A percentile compares a stretch with the other conserved stretches of the same genome.
Evolutionary conservation across 148 eudicot genomes (phyloP).

Genomic region (Chenopodium suecicum): DNA sequence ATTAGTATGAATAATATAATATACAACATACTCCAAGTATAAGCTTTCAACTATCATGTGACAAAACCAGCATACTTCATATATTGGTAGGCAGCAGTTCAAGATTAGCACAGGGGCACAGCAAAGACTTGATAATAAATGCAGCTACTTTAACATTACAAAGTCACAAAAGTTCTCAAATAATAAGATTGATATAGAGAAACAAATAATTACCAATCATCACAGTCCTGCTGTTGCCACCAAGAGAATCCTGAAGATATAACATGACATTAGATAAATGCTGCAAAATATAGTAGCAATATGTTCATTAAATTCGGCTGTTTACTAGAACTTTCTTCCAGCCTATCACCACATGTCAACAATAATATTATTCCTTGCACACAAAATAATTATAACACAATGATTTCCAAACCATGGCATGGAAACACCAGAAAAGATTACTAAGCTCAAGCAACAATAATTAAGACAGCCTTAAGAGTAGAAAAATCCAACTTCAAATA

Average conservation of each 20-base stretch:
- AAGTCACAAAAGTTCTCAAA: not conserved
- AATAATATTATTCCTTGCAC: not conserved
- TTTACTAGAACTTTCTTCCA: not conserved
- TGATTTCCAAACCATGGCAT: not conserved
- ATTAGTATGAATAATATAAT: not conserved
- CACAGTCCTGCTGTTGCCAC: conserved; percentile 98
- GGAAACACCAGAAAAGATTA: not conserved
- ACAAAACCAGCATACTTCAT: not conserved
- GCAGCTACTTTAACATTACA: not conserved
- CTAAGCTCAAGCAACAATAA: not conserved
- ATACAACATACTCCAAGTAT: not conserved
- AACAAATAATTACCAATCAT: conserved; percentile 71
- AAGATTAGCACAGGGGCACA: not conserved
- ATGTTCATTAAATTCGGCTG: not conserved
- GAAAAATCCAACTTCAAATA: not conserved
- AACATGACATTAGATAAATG: conserved; percentile 3
- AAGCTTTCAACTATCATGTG: not conserved
- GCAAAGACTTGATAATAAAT: not conserved
- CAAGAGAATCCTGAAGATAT: conserved; percentile 85
- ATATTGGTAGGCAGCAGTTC: no score
- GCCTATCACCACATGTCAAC: not conserved
- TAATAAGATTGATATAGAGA: conserved; percentile 10
- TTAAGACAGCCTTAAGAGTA: not conserved
- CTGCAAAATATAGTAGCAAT: not conserved
- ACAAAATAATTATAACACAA: not conserved